These are phyloP conservation scores for Diaporthe helianthi DNA, from an alignment of 2,329 filamentous ascomycete species.

Conservation along the genomic window DNA sequence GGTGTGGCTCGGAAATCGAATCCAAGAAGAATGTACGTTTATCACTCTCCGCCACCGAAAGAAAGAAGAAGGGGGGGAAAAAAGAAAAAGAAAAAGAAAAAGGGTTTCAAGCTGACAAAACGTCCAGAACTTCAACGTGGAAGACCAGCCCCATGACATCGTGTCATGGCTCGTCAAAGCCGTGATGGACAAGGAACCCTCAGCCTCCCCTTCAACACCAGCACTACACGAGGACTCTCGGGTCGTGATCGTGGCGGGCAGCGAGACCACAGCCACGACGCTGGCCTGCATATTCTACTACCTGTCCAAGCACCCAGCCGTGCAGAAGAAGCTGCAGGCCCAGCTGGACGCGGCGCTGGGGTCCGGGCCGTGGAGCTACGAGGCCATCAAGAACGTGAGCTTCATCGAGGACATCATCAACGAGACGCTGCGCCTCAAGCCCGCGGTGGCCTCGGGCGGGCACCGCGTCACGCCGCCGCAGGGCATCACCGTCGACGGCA, in stretches of 20 bases:
- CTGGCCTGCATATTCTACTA: slow-evolving; percentile 34
- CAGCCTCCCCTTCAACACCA: slow-evolving; percentile 42
- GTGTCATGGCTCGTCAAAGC: slow-evolving; percentile 50
- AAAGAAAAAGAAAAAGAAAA: too few relatives aligned
- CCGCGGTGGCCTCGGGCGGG: slow-evolving; percentile 32
- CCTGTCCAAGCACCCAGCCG: slow-evolving; percentile 32
- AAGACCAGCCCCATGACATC: slow-evolving; percentile 45
- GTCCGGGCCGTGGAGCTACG: slow-evolving; percentile 25
- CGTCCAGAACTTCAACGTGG: slow-evolving; percentile 36
- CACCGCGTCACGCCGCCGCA: slow-evolving; percentile 37
- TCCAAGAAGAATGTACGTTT: slow-evolving; percentile 42
- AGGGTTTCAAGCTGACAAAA: not conserved
- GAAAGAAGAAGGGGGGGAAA: too few relatives aligned
- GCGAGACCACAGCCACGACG: slow-evolving; percentile 34
- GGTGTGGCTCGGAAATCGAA: slow-evolving; percentile 42
- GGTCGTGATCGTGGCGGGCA: slow-evolving; percentile 36
- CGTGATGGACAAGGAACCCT: slow-evolving; percentile 45
- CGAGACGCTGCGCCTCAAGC: slow-evolving; percentile 35
- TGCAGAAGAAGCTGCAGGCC: slow-evolving; percentile 28
- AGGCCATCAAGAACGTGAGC: slow-evolving; percentile 12
- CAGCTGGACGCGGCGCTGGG: slow-evolving; percentile 29
- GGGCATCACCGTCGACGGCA: slow-evolving; percentile 37
- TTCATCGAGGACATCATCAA: slow-evolving; percentile 36
- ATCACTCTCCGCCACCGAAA: too few relatives aligned
- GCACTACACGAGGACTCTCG: slow-evolving; percentile 44